Evolutionary conservation across 208 protist genomes (phyloP).

Genomic region (Leishmania amazonensis): DNA sequence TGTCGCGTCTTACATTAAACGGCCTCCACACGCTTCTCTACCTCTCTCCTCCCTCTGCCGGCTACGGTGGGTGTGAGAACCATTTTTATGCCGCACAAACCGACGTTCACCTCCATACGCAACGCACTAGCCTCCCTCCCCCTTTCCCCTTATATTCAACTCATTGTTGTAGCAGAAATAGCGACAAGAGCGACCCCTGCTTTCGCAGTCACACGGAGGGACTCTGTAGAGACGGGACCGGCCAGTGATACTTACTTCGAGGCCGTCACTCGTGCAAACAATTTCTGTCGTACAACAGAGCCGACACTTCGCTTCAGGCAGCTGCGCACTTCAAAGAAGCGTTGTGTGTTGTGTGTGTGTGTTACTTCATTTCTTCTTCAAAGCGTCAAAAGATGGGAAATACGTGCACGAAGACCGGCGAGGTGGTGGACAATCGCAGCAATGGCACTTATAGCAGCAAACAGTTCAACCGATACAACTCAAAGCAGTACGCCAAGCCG

Average conservation of each 20-base stretch:
- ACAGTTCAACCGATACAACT: not conserved
- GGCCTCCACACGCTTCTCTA: not conserved
- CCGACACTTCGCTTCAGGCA: not conserved
- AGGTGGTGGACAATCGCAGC: constrained; percentile 26
- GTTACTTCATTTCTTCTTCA: not conserved
- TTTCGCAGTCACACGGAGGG: not conserved
- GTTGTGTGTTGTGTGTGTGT: constrained; percentile 3
- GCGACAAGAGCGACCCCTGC: not conserved
- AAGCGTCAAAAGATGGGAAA: constrained; percentile 36
- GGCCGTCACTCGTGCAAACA: not conserved
- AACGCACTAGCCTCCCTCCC: not conserved
- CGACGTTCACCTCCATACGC: not conserved
- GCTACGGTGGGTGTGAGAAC: not conserved
- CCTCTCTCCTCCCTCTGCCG: not conserved
- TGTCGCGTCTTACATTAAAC: not conserved
- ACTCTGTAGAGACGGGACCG: not conserved
- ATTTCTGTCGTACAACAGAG: not conserved
- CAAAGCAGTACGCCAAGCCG: not conserved
- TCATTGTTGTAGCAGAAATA: not conserved
- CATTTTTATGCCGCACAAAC: not conserved
- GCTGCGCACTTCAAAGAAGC: not conserved
- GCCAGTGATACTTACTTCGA: not conserved
- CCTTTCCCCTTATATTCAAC: not conserved
- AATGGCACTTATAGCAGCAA: constrained; percentile 1
- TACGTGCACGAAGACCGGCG: constrained; percentile 36